phyloP scores from a whole-genome alignment of 2,329 filamentous ascomycete species.

The Fusarium sp. region DNA sequence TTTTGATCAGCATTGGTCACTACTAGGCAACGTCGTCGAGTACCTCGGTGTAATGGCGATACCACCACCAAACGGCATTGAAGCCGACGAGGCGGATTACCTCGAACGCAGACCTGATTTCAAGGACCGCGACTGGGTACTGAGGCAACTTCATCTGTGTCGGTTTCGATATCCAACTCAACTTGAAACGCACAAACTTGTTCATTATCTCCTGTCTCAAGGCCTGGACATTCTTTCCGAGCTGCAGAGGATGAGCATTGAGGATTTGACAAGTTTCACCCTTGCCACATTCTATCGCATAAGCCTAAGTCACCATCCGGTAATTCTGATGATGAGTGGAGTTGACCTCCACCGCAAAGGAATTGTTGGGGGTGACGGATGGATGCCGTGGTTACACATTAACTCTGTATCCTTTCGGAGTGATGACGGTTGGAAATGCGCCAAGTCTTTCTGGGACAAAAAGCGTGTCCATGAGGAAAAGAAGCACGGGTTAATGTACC shows the following conservation, averaged over 20 bases:
- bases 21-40: not conserved
- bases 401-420: not conserved
- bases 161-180: not conserved
- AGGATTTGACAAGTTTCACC: not conserved
- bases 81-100: not conserved
- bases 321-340: not conserved
- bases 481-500: not conserved
- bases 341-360: not conserved
- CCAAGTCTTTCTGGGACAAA: not conserved
- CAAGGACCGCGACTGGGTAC: not conserved
- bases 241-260: not conserved
- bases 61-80: not conserved
- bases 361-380: not conserved
- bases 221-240: not conserved
- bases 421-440: not conserved
- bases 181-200: not conserved
- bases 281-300: not conserved
- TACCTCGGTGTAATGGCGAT: not conserved
- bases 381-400: not conserved
- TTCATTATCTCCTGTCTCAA: not conserved
- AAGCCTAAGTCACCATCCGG: not conserved
- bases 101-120: not conserved
- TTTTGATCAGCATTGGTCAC: not conserved
- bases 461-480: not conserved
- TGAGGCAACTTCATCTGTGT: not conserved